Evolutionary conservation across 352 stramenopile species (phyloP).

Genomic region (Phytophthora idaei): DNA sequence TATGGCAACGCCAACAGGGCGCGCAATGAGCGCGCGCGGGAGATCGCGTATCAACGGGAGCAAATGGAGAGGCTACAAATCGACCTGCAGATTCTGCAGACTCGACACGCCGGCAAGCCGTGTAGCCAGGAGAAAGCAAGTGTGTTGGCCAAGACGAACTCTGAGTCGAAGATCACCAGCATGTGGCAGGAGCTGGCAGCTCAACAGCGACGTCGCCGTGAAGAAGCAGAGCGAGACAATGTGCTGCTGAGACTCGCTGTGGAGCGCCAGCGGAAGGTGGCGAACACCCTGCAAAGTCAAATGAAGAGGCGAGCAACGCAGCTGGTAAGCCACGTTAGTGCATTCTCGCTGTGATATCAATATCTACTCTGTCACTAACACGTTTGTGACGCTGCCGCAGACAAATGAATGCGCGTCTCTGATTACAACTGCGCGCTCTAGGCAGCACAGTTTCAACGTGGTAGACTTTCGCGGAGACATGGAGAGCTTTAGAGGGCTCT

Average conservation of each 20-base stretch:
- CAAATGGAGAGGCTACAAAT: conserved; percentile 41
- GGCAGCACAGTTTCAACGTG: conserved; percentile 10
- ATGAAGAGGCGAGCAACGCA: conserved; percentile 31
- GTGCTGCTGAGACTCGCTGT: conserved; percentile 39
- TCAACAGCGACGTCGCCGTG: conserved; percentile 18
- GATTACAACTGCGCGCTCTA: conserved; percentile 6
- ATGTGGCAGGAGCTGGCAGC: conserved; percentile 36
- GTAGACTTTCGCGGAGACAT: conserved; percentile 22
- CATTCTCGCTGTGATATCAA: too few species aligned
- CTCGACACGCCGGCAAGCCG: not conserved
- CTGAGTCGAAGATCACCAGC: conserved; percentile 4
- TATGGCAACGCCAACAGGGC: conserved; percentile 39
- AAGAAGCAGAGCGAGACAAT: conserved; percentile 36
- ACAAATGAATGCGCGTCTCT: conserved; percentile 23
- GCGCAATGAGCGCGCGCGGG: conserved; percentile 36
- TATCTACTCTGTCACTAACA: not conserved
- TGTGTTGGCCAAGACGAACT: not conserved
- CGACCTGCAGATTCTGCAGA: conserved; percentile 34
- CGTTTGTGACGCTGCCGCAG: conserved; percentile 12
- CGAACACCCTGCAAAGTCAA: conserved; percentile 36
- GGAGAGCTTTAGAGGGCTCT: conserved; percentile 25
- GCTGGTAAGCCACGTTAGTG: conserved; percentile 10
- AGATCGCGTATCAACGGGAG: conserved; percentile 40
- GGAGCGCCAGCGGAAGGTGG: conserved; percentile 48
- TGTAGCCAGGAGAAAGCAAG: not conserved